Evolutionary conservation across 257 asterid genomes (phyloP).

Genomic region (Ajuga chamaepitys): DNA sequence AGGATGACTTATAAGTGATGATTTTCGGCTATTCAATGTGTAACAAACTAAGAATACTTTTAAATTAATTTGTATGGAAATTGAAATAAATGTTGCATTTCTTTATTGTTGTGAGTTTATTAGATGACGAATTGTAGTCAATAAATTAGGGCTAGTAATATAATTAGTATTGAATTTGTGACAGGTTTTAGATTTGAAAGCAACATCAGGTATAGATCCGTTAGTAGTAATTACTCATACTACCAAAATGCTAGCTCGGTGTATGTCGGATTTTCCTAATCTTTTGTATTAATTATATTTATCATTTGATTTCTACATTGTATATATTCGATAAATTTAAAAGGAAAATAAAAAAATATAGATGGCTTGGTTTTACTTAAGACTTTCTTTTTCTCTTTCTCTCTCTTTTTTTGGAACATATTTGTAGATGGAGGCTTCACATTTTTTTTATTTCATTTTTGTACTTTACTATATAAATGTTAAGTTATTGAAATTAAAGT

Average conservation of each 20-base stretch:
- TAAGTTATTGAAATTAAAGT: too few relatives aligned
- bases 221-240: conserved; percentile 15
- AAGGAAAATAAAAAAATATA: too few relatives aligned
- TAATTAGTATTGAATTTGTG: conserved; percentile 15
- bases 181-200: conserved; percentile 28
- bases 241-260: neutral
- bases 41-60: neutral
- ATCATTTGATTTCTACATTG: neutral
- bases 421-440: too few relatives aligned
- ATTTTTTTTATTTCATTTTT: too few relatives aligned
- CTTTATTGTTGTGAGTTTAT: conserved; percentile 1
- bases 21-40: conserved; percentile 10
- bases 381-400: too few relatives aligned
- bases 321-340: too few relatives aligned
- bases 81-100: conserved; percentile 4
- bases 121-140: conserved; percentile 13
- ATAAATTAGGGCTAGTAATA: conserved; percentile 19
- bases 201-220: conserved; percentile 27
- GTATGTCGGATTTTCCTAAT: neutral
- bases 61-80: neutral
- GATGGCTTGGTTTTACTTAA: too few relatives aligned
- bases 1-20: neutral
- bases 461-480: too few relatives aligned
- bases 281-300: neutral
- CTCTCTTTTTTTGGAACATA: too few relatives aligned